Base-by-base conservation (phyloP, 768 basidiomycete species). In the Kwoniella bestiolae region DNA sequence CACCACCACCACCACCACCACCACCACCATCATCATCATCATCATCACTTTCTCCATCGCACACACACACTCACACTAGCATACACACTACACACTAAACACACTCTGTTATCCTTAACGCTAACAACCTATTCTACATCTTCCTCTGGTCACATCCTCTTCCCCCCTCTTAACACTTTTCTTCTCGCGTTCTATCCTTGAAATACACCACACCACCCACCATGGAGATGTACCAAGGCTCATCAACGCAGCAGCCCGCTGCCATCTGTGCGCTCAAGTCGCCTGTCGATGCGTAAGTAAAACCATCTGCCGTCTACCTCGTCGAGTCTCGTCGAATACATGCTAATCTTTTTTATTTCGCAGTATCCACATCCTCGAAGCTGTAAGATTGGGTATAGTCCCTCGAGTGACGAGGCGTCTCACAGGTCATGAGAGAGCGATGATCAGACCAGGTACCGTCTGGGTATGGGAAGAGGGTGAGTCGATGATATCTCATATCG, bases 401-500 rank as follows among this genome's bases (percentile, higher is more conserved):
- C 79, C 79, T 18, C 57, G 79, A 29, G 77, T 78, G 5, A 80
- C 79, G 0, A 60, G 79, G n/a, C 60, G 79, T n/a, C 62, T 80
- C 45, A 78, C 78, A 12, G 71, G 74, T n/a, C 69, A 70, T 50
- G 78, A 79, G 69, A 58, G 76, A 44, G 58, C 67, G 16, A 68
- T 74, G 69, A 79, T 74, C 12, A 46, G 74, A 7, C 73, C 75
- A 11, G 74, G 75, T 14, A 71, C 74, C n/a, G 77, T 80, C 12
- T 80, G 77, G 70, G 73, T 78, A 3, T 80, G 79, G 79, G 79
- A 80, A 58, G 79, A 80, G 67, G 73, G 78, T 79, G 26, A 56
- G 72, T 65, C 18, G 50, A 34, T 38, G 44, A 26, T 59, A 21
- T 1, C 34, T n/a, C 34, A 35, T 6, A 35, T 35, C 12, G 12